phyloP scores from a whole-genome alignment of 2,329 filamentous ascomycete species.

The Ophiostoma pallidulum region DNA sequence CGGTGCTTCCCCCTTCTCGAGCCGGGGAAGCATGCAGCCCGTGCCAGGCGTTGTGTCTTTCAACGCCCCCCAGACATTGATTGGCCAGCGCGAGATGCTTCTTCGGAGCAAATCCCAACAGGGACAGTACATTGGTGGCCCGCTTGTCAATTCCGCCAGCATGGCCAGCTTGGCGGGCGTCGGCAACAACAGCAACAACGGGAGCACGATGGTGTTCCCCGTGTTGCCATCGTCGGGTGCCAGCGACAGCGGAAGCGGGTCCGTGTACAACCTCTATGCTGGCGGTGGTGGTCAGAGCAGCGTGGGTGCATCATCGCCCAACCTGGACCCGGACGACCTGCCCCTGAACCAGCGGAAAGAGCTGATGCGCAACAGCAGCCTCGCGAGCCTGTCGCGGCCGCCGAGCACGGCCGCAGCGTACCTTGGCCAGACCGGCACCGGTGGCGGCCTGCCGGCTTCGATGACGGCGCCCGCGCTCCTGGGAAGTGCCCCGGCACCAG shows the following conservation, averaged over 20 bases:
- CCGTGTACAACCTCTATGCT: constrained; percentile 3
- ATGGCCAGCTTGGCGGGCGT: constrained; percentile 2
- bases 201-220: constrained; percentile 33
- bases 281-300: not conserved
- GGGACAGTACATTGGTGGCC: constrained; percentile 23
- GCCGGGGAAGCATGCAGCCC: constrained; percentile 20
- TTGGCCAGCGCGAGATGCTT: constrained; percentile 46
- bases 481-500: constrained; percentile 1
- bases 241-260: constrained; percentile 5
- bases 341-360: constrained; percentile 59
- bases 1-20: not conserved
- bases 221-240: constrained; percentile 22
- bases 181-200: constrained; percentile 3
- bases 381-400: constrained; percentile 23
- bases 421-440: not conserved
- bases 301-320: not conserved
- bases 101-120: constrained; percentile 43
- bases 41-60: constrained; percentile 41
- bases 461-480: not conserved
- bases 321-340: constrained; percentile 54
- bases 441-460: not conserved
- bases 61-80: constrained; percentile 43
- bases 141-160: constrained; percentile 14
- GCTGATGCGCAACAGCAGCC: constrained; percentile 47
- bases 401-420: constrained; percentile 6